Base-by-base conservation (phyloP, 1,139 yeast genomes). In the Waltiozyma sp. region DNA sequence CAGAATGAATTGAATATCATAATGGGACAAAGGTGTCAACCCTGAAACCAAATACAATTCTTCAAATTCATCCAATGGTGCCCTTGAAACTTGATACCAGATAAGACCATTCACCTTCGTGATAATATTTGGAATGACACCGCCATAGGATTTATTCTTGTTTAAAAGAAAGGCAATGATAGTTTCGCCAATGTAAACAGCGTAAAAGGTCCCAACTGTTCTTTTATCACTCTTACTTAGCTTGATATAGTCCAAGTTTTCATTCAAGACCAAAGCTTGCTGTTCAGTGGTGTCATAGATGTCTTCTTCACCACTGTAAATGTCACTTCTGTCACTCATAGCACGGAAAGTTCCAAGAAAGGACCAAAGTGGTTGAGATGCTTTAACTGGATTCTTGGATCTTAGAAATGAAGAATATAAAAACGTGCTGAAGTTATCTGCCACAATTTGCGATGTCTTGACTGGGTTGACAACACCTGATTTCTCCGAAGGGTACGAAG, bases 331-430 rank as follows among this genome's bases (percentile, higher is more conserved):
- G 19, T 64, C 64, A 42, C 71, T 62, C 57, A 80, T 70, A 0
- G 82, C 73, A 49, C 75, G 77, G 18, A 73, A 62, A 0, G 84
- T 83, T 4, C 82, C 80, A 8, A 80, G 59, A 45, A 80, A 67
- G 0, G 83, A 69, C 89, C 89, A 81, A 24, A 80, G 59, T 3
- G 88, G 87, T 53, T 77, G 84, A 19, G 69, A 65, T 2, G 68
- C 60, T 33, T 52, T 52, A 18, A 47, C 41, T 9, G 52, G 45
- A 35, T 49, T 47, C 33, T 51, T 55, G 1, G 52, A 44, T 40
- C 47, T 53, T 13, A 42, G 39, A 23, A 47, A 49, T 3, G 49
- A 45, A 11, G 47, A 38, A 7, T 47, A 60, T 47, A 77, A 72
- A 47, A 73, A 76, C 45, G 65, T 72, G 52, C 75, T 78, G 52